Evolutionary conservation across 2,329 filamentous ascomycete genomes (phyloP).

Genomic region (Tolypocladium guangdongense): DNA sequence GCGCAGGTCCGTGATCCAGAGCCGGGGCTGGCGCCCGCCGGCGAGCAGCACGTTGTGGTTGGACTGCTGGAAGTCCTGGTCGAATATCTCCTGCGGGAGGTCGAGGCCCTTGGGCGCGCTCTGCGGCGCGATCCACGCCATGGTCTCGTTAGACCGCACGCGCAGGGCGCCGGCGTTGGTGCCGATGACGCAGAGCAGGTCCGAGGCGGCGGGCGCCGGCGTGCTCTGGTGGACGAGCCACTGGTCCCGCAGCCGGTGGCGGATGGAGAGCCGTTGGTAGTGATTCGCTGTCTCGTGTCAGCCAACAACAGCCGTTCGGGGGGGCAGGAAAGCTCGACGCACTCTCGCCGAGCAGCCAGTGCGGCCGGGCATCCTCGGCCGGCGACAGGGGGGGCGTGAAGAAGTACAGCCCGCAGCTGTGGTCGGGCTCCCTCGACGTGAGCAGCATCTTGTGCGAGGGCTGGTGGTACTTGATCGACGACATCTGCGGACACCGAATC

Average conservation of each 20-base stretch:
- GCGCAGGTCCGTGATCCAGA: constrained; percentile 37
- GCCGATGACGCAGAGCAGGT: constrained; percentile 34
- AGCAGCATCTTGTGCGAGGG: constrained; percentile 30
- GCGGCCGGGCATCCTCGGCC: constrained; percentile 15
- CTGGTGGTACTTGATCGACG: constrained; percentile 36
- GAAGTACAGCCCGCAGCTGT: constrained; percentile 21
- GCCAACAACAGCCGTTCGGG: not conserved
- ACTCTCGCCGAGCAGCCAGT: constrained; percentile 29
- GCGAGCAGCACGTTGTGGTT: constrained; percentile 36
- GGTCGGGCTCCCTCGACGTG: constrained; percentile 25
- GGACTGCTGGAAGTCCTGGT: constrained; percentile 33
- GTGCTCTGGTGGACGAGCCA: constrained; percentile 29
- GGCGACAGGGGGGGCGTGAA: constrained; percentile 25
- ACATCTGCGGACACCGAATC: constrained; percentile 28
- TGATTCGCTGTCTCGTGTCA: constrained; percentile 13
- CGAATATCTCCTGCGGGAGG: constrained; percentile 30
- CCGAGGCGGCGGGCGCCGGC: constrained; percentile 27
- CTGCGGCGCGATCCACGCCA: constrained; percentile 22
- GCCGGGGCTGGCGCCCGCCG: constrained; percentile 35
- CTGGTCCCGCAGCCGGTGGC: constrained; percentile 12
- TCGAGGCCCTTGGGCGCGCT: constrained; percentile 7
- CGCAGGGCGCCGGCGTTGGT: constrained; percentile 35
- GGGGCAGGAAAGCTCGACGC: constrained; percentile 7
- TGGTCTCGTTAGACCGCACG: constrained; percentile 18
- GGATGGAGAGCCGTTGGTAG: constrained; percentile 20